A percentile compares a stretch with the other conserved stretches of the same genome.
Conservation (phyloP, 2,329 filamentous ascomycete genomes). For the Helotiales sp. region DNA sequence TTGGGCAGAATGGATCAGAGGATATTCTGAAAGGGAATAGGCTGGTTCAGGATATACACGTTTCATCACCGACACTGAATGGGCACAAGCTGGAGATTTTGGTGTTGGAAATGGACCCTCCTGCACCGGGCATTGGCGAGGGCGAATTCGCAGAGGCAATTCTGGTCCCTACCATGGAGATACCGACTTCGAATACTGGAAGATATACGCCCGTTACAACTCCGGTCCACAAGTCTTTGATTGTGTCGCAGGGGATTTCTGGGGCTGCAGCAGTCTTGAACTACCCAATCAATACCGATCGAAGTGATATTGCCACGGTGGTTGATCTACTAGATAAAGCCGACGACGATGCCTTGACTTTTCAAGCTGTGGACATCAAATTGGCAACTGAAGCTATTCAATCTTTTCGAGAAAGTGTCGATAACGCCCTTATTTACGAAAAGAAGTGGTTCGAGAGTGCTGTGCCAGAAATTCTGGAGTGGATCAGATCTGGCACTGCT, state of each 20-base stretch:
- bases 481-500: slow-evolving; percentile 60
- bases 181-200: slow-evolving; percentile 66
- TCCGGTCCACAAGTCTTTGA: slow-evolving; percentile 80
- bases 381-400: slow-evolving; percentile 66
- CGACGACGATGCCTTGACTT: slow-evolving; percentile 45
- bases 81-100: slow-evolving; percentile 68
- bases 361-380: slow-evolving; percentile 66
- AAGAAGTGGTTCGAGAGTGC: slow-evolving; percentile 76
- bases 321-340: slow-evolving; percentile 60
- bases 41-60: slow-evolving; percentile 61
- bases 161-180: slow-evolving; percentile 77
- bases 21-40: slow-evolving; percentile 48
- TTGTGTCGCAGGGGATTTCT: slow-evolving; percentile 74
- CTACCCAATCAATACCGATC: slow-evolving; percentile 46
- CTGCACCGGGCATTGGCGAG: slow-evolving; percentile 53
- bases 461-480: slow-evolving; percentile 65
- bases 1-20: slow-evolving; percentile 46
- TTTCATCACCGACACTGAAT: slow-evolving; percentile 67
- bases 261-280: slow-evolving; percentile 62
- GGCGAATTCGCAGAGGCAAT: slow-evolving; percentile 65
- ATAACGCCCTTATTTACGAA: slow-evolving; percentile 75
- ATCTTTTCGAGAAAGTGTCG: slow-evolving; percentile 70
- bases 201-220: slow-evolving; percentile 72
- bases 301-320: slow-evolving; percentile 56
- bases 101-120: slow-evolving; percentile 57